A percentile compares a stretch with the other conserved stretches of the same genome.
Evolutionary conservation across 129 eudicot species (phyloP).

Genomic region (Centella asiatica): DNA sequence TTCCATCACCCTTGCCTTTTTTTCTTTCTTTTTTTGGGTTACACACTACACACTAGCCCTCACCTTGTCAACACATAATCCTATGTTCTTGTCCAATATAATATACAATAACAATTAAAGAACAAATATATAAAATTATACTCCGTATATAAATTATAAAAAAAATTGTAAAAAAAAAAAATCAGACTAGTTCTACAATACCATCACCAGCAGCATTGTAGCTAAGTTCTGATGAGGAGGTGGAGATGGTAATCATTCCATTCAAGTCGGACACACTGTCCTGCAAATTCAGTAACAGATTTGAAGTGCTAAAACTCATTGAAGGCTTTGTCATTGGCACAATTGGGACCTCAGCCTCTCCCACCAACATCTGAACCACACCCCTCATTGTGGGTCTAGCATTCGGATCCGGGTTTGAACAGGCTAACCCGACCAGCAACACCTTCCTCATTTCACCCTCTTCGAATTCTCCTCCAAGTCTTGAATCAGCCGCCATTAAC

Average conservation of each 20-base stretch:
- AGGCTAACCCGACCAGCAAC: conserved; percentile 67
- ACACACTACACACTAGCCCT: too few relatives aligned
- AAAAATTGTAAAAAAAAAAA: background rate
- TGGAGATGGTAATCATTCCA: conserved; percentile 57
- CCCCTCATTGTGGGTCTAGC: conserved; percentile 82
- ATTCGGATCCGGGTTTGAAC: conserved; percentile 85
- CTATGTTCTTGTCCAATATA: background rate
- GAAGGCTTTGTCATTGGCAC: conserved; percentile 79
- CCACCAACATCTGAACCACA: conserved; percentile 81
- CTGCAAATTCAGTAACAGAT: conserved; percentile 61
- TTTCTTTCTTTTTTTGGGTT: too few relatives aligned
- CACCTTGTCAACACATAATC: too few relatives aligned
- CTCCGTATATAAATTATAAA: background rate
- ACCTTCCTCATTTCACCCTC: conserved; percentile 58
- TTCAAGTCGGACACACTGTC: conserved; percentile 86
- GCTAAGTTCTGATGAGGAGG: conserved; percentile 61
- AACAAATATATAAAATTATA: background rate
- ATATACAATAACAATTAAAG: background rate
- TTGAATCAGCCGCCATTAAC: conserved; percentile 49
- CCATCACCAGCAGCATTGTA: conserved; percentile 29
- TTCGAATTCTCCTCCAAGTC: conserved; percentile 55
- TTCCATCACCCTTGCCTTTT: too few relatives aligned
- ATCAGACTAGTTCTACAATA: conserved; percentile 35
- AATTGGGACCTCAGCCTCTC: conserved; percentile 72
- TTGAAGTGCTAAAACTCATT: conserved; percentile 64